Evolutionary conservation across 1,284 basidiomycete species (phyloP).

Genomic region (Ustilago bromivora): DNA sequence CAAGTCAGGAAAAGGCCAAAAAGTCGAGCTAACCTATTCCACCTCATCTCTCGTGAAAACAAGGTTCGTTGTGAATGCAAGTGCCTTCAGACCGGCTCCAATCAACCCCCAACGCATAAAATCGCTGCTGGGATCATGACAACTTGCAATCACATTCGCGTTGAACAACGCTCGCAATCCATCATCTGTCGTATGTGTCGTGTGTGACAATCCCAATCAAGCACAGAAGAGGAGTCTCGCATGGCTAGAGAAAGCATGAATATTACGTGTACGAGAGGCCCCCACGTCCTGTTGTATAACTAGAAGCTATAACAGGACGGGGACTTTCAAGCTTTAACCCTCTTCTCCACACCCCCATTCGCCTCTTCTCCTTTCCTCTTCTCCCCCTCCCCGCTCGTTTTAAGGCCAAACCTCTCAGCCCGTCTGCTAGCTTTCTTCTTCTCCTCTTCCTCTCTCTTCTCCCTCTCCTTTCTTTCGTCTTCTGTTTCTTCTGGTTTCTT

Average conservation of each 20-base stretch:
- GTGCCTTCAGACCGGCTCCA: no score
- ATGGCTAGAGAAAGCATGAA: neutral
- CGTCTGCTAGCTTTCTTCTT: slow-evolving; percentile 48
- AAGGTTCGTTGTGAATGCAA: no score
- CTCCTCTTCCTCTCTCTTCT: slow-evolving; percentile 41
- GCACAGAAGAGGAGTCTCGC: neutral
- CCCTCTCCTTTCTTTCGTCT: slow-evolving; percentile 38
- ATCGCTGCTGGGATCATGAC: neutral
- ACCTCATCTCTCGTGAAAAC: no score
- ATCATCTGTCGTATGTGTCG: neutral
- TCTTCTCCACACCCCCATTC: slow-evolving; percentile 15
- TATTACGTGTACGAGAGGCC: no score
- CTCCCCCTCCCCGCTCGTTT: slow-evolving; percentile 29
- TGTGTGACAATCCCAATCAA: neutral
- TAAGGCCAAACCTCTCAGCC: slow-evolving; percentile 60
- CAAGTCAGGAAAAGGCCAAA: slow-evolving; percentile 41
- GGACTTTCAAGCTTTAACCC: slow-evolving; percentile 19
- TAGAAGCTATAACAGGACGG: no score
- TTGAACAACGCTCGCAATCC: neutral
- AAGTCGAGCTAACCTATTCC: slow-evolving; percentile 25
- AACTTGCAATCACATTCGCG: neutral
- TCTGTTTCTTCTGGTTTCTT: slow-evolving; percentile 30
- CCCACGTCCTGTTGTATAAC: no score
- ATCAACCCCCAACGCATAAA: no score
- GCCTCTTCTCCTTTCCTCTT: slow-evolving; percentile 43